Evolutionary conservation across 129 eudicot species (phyloP).

Genomic region (Logfia minima): DNA sequence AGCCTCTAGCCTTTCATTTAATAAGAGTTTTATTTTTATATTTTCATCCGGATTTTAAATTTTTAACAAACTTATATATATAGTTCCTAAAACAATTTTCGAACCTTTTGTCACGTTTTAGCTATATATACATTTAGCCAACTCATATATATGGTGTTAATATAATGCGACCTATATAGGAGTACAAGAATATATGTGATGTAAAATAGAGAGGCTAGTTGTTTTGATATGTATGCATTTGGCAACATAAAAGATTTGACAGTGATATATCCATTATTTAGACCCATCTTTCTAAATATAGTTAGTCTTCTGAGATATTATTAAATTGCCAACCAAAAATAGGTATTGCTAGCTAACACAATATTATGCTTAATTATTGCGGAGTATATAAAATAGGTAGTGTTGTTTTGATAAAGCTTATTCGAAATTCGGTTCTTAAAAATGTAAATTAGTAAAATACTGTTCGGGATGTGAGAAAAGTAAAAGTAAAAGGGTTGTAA

Average conservation of each 20-base stretch:
- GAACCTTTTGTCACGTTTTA: not conserved
- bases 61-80: too few species aligned
- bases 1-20: not conserved
- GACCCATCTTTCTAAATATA: not conserved
- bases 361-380: not conserved
- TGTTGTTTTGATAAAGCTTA: too few species aligned
- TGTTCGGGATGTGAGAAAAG: conserved; percentile 3
- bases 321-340: not conserved
- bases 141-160: not conserved
- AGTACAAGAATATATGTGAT: too few species aligned
- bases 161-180: too few species aligned
- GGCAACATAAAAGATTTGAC: not conserved
- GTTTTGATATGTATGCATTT: not conserved
- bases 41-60: too few species aligned
- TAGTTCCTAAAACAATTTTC: not conserved
- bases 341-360: not conserved
- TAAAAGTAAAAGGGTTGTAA: conserved; percentile 17
- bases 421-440: not conserved
- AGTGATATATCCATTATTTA: not conserved
- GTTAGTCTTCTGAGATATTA: not conserved
- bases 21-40: not conserved
- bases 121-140: not conserved
- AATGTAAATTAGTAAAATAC: not conserved
- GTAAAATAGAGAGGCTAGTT: not conserved
- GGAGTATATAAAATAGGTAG: too few species aligned